These are phyloP conservation scores for Crithidia brevicula DNA, from an alignment of 208 protist genomes.

Conservation along the genomic window DNA sequence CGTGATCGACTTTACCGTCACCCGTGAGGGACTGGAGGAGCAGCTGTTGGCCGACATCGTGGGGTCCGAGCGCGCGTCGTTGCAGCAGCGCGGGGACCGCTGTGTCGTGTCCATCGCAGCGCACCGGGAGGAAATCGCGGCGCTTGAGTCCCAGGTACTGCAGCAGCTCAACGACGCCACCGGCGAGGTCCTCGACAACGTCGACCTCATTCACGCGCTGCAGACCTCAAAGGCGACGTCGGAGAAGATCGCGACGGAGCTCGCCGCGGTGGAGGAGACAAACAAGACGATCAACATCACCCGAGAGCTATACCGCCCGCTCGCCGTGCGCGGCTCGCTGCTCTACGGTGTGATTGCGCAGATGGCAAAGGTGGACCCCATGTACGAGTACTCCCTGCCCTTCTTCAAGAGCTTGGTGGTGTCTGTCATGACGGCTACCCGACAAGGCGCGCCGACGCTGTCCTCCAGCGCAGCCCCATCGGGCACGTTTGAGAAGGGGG, in stretches of 20 bases:
- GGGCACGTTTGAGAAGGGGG: neutral
- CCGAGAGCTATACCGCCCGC: conserved; percentile 89
- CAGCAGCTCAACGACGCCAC: conserved; percentile 90
- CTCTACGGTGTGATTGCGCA: conserved; percentile 95
- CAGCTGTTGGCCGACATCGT: conserved; percentile 94
- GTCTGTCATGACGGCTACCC: conserved; percentile 79
- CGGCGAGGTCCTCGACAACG: conserved; percentile 96
- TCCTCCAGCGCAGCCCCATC: conserved; percentile 11
- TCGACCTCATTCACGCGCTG: conserved; percentile 94
- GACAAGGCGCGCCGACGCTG: conserved; percentile 17
- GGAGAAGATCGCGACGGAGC: conserved; percentile 87
- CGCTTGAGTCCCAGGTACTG: conserved; percentile 94
- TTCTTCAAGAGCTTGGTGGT: conserved; percentile 93
- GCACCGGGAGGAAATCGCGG: conserved; percentile 92
- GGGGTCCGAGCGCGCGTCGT: conserved; percentile 80
- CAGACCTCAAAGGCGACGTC: conserved; percentile 92
- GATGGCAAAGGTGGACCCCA: conserved; percentile 90
- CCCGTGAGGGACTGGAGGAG: conserved; percentile 89
- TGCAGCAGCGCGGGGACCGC: conserved; percentile 87
- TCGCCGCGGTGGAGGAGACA: conserved; percentile 93
- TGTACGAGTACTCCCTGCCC: conserved; percentile 94
- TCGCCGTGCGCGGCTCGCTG: conserved; percentile 94
- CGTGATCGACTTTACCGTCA: conserved; percentile 95
- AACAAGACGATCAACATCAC: conserved; percentile 92
- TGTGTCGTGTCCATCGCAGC: conserved; percentile 94